A percentile compares a stretch with the other conserved stretches of the same genome.
Conservation (phyloP, 1,284 basidiomycete species). For the Gomphus bonarii region DNA sequence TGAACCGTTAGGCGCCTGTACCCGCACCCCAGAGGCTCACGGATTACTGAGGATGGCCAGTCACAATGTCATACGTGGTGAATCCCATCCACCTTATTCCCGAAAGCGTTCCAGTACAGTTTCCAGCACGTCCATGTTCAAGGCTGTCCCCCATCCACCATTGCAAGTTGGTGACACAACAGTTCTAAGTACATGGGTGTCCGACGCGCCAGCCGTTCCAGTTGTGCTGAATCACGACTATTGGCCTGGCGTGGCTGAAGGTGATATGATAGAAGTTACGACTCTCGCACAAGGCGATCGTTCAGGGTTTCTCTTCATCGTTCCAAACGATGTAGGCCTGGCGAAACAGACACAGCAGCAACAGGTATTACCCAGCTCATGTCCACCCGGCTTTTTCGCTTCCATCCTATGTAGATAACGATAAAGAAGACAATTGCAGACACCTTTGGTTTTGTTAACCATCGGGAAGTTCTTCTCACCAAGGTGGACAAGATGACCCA, state of each 20-base stretch:
- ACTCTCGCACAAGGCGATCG: conserved; percentile 27
- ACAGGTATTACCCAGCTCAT: conserved; percentile 34
- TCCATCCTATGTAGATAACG: conserved; percentile 42
- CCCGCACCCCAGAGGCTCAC: no score
- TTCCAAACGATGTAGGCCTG: conserved; percentile 48
- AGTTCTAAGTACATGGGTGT: conserved; percentile 60
- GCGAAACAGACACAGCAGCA: conserved; percentile 47
- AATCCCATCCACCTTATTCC: conserved; percentile 5
- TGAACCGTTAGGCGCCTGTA: background rate
- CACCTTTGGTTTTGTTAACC: conserved; percentile 58
- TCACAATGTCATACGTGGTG: conserved; percentile 7
- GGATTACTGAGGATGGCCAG: background rate
- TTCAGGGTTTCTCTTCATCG: conserved; percentile 52
- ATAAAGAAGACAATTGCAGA: conserved; percentile 62
- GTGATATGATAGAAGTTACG: conserved; percentile 54
- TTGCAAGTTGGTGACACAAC: conserved; percentile 52
- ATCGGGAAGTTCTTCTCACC: conserved; percentile 55
- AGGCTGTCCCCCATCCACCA: conserved; percentile 22
- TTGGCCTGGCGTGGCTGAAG: conserved; percentile 67
- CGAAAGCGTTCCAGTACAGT: conserved; percentile 10
- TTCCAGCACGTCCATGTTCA: conserved; percentile 6
- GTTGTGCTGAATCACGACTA: conserved; percentile 60
- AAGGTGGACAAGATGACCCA: conserved; percentile 61
- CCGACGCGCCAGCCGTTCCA: conserved; percentile 45
- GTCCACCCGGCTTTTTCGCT: background rate